Evolutionary conservation across 2,329 filamentous ascomycete genomes (phyloP).

Genomic region (Aureobasidium subglaciale): DNA sequence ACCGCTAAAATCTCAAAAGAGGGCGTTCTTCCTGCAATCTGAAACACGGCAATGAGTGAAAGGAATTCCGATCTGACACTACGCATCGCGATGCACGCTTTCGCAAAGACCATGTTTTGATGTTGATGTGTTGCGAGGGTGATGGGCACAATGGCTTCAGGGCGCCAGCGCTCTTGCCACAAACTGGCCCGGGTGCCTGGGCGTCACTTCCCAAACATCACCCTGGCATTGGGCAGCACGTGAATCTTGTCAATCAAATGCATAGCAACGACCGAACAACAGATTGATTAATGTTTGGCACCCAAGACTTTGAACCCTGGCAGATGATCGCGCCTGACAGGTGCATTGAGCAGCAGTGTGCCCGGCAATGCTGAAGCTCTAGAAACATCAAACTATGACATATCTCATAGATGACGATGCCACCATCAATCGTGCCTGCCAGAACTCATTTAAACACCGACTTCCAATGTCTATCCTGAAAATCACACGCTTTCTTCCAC

Average conservation of each 20-base stretch:
- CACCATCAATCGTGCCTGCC: not conserved
- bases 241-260: not conserved
- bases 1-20: too few relatives aligned
- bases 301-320: not conserved
- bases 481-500: too few relatives aligned
- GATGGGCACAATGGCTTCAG: not conserved
- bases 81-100: too few relatives aligned
- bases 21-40: too few relatives aligned
- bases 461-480: not conserved
- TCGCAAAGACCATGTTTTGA: not conserved
- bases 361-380: not conserved
- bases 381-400: slow-evolving; percentile 3
- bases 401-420: not conserved
- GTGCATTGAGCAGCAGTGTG: not conserved
- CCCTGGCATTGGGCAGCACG: not conserved
- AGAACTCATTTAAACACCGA: not conserved
- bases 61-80: too few relatives aligned
- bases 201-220: not conserved
- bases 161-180: not conserved
- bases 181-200: not conserved
- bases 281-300: not conserved
- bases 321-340: not conserved
- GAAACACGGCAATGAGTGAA: too few relatives aligned
- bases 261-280: slow-evolving; percentile 4
- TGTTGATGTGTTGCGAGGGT: not conserved